Evolutionary conservation across 2,329 filamentous ascomycete species (phyloP), one percentile per base, ranked within the genome.

Genomic region (Fusarium incarnatum): DNA sequence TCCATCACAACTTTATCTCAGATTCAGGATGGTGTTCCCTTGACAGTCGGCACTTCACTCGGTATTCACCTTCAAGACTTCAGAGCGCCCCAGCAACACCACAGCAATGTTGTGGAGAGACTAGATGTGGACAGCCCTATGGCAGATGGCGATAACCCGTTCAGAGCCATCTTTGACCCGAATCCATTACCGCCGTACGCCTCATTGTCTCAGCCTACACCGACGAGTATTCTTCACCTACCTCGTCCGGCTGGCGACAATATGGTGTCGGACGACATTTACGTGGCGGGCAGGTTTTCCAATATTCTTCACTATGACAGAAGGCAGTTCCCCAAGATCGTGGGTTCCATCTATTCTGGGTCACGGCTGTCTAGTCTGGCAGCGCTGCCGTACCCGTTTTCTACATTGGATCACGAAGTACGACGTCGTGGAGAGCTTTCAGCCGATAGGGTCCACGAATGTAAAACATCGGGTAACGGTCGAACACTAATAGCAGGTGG

Each of bases 301-400:
- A 94, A 90, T 74, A 93, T 98, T 60, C 83, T 98, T 6, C 91
- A 94, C 76, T 98, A 97, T 80, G 94, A 98, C 77, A 88, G 94
- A 6, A 91, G 95, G 46, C 93, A 88, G 79, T 97, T 98, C 75
- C 93, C 94, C 0, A 87, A 88, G 18, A 86, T 97, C 10, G 87
- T 89, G 64, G 91, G 89, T 8, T 93, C 93, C 1, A 90, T 97
- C 12, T 90, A 97, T 79, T 97, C 94, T 0, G 94, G 94, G 4
- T 93, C 92, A 0, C 86, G 91, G 8, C 85, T 98, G 13, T 93
- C 92, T 55, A 90, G 90, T 61, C 83, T 97, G 64, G 82, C 91
- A 1, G 89, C 89, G 1, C 81, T 94, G 12, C 91, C 92, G 0
- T 88, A 89, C 67, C 88, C 91, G 0, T 91, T 90, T 75, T 86